phyloP scores from a whole-genome alignment of 2,329 filamentous ascomycete genomes.

The Apiospora koreana region DNA sequence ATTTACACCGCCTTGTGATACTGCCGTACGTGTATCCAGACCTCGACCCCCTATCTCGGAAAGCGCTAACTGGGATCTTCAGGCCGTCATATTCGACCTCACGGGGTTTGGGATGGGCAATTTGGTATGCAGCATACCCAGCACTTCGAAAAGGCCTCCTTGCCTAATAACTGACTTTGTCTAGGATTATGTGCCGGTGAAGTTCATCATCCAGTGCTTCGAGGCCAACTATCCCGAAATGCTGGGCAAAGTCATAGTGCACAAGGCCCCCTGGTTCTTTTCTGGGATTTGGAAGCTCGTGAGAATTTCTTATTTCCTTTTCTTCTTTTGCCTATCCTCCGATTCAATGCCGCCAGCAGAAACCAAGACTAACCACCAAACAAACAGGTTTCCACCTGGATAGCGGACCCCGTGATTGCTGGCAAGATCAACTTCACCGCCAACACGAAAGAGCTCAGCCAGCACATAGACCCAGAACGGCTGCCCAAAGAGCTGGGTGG shows the following conservation, averaged over 20 bases:
- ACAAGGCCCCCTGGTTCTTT: constrained; percentile 95
- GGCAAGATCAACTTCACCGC: constrained; percentile 89
- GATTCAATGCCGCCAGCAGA: too few species aligned
- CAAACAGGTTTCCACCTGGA: too few species aligned
- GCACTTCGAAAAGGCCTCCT: constrained; percentile 7
- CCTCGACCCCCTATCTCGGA: background rate
- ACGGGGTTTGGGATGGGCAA: constrained; percentile 87
- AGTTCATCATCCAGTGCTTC: constrained; percentile 98
- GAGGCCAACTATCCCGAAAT: constrained; percentile 97
- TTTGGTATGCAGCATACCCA: constrained; percentile 58
- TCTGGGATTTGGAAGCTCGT: constrained; percentile 54
- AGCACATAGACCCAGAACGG: constrained; percentile 68
- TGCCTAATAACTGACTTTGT: constrained; percentile 8
- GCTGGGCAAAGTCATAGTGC: constrained; percentile 81
- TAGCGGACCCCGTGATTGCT: constrained; percentile 64
- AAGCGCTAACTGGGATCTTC: constrained; percentile 58
- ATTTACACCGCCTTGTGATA: constrained; percentile 40
- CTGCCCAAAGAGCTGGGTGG: constrained; percentile 83
- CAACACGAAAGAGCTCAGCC: constrained; percentile 70
- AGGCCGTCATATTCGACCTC: constrained; percentile 95
- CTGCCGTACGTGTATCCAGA: background rate
- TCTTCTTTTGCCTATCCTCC: too few species aligned
- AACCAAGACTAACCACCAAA: too few species aligned
- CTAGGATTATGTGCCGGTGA: constrained; percentile 89
- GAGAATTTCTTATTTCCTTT: too few species aligned